Base-by-base conservation (phyloP, 257 asterid genomes). In the Ehretia macrophylla region DNA sequence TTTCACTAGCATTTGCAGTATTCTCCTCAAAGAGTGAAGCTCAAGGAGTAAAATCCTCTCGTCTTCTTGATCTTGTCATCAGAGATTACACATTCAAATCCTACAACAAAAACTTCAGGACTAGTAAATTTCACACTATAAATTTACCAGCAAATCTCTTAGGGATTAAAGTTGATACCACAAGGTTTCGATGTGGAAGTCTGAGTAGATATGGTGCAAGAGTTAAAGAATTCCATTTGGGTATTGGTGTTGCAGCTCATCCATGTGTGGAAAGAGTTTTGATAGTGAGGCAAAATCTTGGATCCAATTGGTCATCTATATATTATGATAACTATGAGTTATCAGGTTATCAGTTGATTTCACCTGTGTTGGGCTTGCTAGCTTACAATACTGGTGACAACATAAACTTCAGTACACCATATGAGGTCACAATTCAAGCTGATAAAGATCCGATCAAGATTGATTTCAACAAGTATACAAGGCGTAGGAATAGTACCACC, bases 131-230 rank as follows among this genome's bases (percentile, higher is more conserved):
- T n/a, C n/a, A n/a, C n/a, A n/a, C n/a, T n/a, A n/a, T n/a, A n/a
- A n/a, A n/a, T n/a, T n/a, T n/a, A n/a, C n/a, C 94, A 0, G 61
- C 92, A 11, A 82, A 84, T n/a, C 94, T 91, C 48, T 79, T 94
- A 0, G 95, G 88, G 56, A 75, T 91, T 56, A 42, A 56, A 20
- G 88, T 80, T 11, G 78, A 83, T 32, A 57, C 86, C 0, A 62
- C 81, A 4, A 77, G 88, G 51, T 63, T 73, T 59, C 77, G 98
- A 0, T 91, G 98, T 50, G 98, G 96, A 14, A 91, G 98, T 23
- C 92, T 91, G 0, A 62, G 75, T 13, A 67, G 96, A 50, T 82
- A 87, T 22, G 98, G 98, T 6, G 88, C 91, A 5, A 75, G 55
- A 35, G 52, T 91, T 17, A 56, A 72, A 11, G 92, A 87, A 27